Base-by-base conservation (phyloP, 768 basidiomycete species). In the Leccinum incarnatum region DNA sequence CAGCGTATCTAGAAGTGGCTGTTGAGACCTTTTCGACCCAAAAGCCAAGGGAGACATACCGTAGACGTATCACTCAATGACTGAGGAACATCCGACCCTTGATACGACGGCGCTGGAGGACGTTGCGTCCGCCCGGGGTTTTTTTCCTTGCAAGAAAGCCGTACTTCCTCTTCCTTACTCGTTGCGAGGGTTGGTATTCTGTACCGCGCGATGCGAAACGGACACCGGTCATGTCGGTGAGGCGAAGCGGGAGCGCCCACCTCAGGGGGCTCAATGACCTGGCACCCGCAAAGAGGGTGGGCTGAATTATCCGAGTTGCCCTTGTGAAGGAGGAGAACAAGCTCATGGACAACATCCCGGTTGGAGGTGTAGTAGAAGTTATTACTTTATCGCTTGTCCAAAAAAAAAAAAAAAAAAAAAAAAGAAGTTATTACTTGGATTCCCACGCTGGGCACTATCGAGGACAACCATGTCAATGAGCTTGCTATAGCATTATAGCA, bases 181-280 rank as follows among this genome's bases (percentile, higher is more conserved):
- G 83, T 73, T 96, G 94, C 0, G 91, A 93, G n/a, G 95, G 95
- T 71, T 98, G 95, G 67, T 98, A 98, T 74, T 95, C 93, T n/a
- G 85, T 83, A 47, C 95, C 95, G 47, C 85, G 83, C 29, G 88
- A 81, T 30, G 78, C 78, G 69, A 81, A 86, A 7, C 94, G 86
- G 14, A 72, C 61, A 53, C 60, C 49, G 6, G 63, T 56, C 49
- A 67, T 62, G 57, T 62, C 58, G 30, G 63, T 40, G 53, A 65
- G 37, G n/a, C 62, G 60, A 30, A 63, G 47, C 14, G 69, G 71
- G 17, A 62, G 57, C 30, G 59, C 5, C 69, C 69, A 71, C 56
- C 55, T 58, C n/a, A 64, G 55, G 10, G 70, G 5, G 45, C 59
- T 59, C 14, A 65, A 40, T 55, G 59, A 45, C 23, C 66, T 54